Percentiles rank a stretch among this genome's conserved stretches.
These are phyloP conservation scores for Axilococcus clingmanii DNA, from an alignment of 139 green algal genomes.

Conservation along the genomic window DNA sequence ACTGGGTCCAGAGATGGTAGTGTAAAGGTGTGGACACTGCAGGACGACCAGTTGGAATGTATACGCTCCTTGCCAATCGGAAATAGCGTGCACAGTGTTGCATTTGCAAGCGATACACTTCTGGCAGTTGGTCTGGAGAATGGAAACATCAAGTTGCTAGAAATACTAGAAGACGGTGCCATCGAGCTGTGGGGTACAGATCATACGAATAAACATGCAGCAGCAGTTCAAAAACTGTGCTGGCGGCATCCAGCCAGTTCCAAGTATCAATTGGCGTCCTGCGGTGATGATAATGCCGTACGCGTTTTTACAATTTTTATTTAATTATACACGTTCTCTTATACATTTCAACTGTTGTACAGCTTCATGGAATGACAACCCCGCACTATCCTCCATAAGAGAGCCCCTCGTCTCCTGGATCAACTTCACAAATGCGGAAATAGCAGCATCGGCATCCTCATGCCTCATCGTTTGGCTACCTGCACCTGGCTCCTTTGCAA, in stretches of 20 bases:
- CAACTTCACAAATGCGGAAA: background rate
- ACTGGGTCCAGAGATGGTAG: conserved; percentile 61
- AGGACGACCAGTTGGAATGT: background rate
- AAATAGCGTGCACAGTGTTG: conserved; percentile 39
- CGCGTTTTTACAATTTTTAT: conserved; percentile 35
- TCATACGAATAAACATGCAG: conserved; percentile 29
- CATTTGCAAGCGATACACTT: conserved; percentile 2
- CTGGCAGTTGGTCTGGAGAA: conserved; percentile 58
- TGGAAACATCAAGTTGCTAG: conserved; percentile 16
- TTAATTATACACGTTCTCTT: too few species aligned
- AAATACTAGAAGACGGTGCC: background rate
- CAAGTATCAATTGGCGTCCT: conserved; percentile 35
- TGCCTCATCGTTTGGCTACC: background rate
- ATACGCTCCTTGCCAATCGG: background rate
- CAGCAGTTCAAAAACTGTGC: conserved; percentile 39
- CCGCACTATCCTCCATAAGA: background rate
- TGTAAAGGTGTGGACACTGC: conserved; percentile 57
- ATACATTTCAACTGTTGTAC: background rate
- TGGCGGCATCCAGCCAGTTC: conserved; percentile 28
- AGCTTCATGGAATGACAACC: background rate
- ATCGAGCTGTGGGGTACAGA: conserved; percentile 29
- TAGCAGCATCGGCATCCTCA: background rate
- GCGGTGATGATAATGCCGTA: conserved; percentile 55
- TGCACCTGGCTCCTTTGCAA: background rate
- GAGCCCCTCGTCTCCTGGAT: background rate